Evolutionary conservation across 2,329 filamentous ascomycete genomes (phyloP).

Genomic region (Cyphellophora attinorum): DNA sequence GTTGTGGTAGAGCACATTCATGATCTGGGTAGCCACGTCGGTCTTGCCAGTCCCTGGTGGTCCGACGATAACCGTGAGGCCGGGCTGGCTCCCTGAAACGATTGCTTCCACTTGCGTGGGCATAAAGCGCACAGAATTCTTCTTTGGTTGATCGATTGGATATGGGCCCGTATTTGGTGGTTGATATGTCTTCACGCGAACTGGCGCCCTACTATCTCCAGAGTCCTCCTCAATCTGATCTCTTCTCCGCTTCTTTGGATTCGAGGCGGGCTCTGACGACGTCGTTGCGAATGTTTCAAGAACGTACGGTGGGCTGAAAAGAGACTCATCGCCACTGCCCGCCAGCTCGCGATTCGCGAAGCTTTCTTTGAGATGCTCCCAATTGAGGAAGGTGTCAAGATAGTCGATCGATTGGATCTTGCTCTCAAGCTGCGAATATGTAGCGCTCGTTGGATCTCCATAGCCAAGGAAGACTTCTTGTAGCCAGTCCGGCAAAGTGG

Average conservation of each 20-base stretch:
- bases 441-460: constrained; percentile 80
- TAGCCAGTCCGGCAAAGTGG: constrained; percentile 80
- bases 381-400: constrained; percentile 88
- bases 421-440: constrained; percentile 73
- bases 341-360: constrained; percentile 81
- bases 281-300: constrained; percentile 56
- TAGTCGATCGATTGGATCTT: constrained; percentile 74
- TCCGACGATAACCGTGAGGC: constrained; percentile 85
- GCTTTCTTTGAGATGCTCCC: constrained; percentile 86
- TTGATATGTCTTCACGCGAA: constrained; percentile 83
- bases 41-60: constrained; percentile 97
- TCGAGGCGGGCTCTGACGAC: constrained; percentile 41
- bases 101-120: constrained; percentile 87
- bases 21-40: constrained; percentile 97
- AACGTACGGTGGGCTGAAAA: constrained; percentile 81
- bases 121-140: constrained; percentile 81
- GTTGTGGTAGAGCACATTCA: constrained; percentile 98
- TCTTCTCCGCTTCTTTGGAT: constrained; percentile 76
- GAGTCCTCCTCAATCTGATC: constrained; percentile 60
- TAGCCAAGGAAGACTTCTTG: constrained; percentile 97
- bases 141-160: constrained; percentile 68
- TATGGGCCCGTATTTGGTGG: constrained; percentile 85
- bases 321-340: constrained; percentile 60
- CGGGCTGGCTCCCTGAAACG: constrained; percentile 85
- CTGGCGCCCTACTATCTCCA: constrained; percentile 37